Percentiles rank a stretch among this genome's conserved stretches.
phyloP scores from a whole-genome alignment of 2,329 filamentous ascomycete genomes.

The Leptographium galeiforme region DNA sequence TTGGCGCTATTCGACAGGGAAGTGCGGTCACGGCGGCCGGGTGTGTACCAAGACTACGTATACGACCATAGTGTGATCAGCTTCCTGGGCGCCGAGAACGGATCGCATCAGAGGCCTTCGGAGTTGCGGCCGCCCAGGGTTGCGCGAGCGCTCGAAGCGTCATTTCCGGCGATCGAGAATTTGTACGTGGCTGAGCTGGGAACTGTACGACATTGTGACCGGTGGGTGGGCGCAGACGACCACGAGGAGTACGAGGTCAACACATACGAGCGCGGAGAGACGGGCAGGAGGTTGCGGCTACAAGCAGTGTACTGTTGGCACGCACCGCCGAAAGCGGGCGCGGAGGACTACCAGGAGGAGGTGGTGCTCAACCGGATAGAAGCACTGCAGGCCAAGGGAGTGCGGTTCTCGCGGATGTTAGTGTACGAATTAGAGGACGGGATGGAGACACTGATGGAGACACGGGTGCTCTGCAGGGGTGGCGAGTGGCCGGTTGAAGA shows the following conservation, averaged over 20 bases:
- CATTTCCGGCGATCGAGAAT: constrained; percentile 6
- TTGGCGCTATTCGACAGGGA: constrained; percentile 3
- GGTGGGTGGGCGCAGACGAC: constrained; percentile 3
- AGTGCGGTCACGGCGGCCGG: constrained; percentile 1
- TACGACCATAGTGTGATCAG: background rate
- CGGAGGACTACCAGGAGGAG: constrained; percentile 9
- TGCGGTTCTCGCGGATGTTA: constrained; percentile 9
- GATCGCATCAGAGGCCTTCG: constrained; percentile 2
- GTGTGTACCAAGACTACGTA: constrained; percentile 1
- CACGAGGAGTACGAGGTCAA: constrained; percentile 1
- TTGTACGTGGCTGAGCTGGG: constrained; percentile 8
- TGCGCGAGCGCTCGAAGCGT: background rate
- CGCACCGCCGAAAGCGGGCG: background rate
- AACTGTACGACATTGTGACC: background rate
- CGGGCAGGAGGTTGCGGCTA: background rate
- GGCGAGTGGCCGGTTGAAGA: constrained; percentile 6
- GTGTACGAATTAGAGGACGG: constrained; percentile 1
- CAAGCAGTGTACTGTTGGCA: constrained; percentile 9
- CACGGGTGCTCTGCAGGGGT: background rate
- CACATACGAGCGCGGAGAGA: background rate
- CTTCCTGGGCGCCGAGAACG: background rate
- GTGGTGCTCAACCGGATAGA: constrained; percentile 8
- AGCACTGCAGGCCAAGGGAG: constrained; percentile 1
- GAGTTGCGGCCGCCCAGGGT: constrained; percentile 2
- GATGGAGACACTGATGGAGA: background rate